phyloP scores from a whole-genome alignment of 176 grass and related monocot species.

The Musa troglodytarum region DNA sequence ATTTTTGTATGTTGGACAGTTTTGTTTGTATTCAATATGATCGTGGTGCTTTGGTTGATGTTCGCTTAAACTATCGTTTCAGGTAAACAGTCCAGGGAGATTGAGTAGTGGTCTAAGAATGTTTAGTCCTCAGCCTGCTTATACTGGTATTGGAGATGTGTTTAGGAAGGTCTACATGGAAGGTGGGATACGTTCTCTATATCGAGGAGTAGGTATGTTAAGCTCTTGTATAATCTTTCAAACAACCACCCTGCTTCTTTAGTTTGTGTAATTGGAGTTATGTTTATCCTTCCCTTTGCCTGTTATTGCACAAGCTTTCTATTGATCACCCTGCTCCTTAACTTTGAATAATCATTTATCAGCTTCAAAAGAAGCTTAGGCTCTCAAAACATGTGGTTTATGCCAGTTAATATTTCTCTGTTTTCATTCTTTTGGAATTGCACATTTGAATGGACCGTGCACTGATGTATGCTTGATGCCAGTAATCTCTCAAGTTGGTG shows the following conservation, averaged over 20 bases:
- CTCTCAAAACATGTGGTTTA: neutral
- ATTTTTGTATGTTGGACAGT: too few relatives aligned
- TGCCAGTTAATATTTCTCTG: neutral
- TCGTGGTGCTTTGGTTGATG: neutral
- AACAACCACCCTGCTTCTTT: neutral
- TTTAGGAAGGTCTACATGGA: conserved; percentile 75
- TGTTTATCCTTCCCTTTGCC: too few relatives aligned
- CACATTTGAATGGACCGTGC: neutral
- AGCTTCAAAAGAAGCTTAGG: neutral
- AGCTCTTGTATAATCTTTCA: neutral
- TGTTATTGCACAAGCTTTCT: too few relatives aligned
- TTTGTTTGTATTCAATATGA: too few relatives aligned
- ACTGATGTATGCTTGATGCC: neutral
- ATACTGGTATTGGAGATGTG: conserved; percentile 75
- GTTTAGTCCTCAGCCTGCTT: conserved; percentile 37
- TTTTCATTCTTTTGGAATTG: neutral
- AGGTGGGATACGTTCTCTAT: conserved; percentile 71
- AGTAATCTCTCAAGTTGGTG: neutral
- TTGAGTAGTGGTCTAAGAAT: conserved; percentile 39
- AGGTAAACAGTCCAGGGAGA: conserved; percentile 49
- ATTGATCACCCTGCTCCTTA: too few relatives aligned
- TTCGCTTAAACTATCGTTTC: neutral
- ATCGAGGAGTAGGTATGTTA: conserved; percentile 78
- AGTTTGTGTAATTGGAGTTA: neutral
- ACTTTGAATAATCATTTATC: too few relatives aligned